These are phyloP conservation scores for Fusarium ambrosium DNA, from an alignment of 2,329 filamentous ascomycete species.

Conservation along the genomic window DNA sequence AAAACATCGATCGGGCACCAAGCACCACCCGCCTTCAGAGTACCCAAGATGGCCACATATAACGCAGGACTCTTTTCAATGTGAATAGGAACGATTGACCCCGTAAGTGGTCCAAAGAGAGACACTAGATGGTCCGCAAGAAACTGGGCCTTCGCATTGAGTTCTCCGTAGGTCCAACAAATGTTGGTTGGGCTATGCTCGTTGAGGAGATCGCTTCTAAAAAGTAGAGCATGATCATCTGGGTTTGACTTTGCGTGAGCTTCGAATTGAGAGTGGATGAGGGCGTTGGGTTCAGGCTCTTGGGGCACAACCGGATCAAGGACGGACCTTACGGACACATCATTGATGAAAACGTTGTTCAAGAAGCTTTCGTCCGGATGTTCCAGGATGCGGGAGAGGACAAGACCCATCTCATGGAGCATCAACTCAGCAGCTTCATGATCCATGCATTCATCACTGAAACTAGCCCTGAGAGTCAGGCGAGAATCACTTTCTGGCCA, in stretches of 20 bases:
- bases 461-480: constrained; percentile 4
- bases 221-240: constrained; percentile 2
- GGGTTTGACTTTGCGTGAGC: constrained; percentile 1
- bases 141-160: constrained; percentile 5
- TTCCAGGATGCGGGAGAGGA: background rate
- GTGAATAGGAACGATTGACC: constrained; percentile 52
- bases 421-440: constrained; percentile 9
- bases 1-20: constrained; percentile 58
- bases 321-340: background rate
- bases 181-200: background rate
- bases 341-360: background rate
- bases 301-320: background rate
- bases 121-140: constrained; percentile 1
- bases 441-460: constrained; percentile 2
- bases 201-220: background rate
- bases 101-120: constrained; percentile 3
- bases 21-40: constrained; percentile 57
- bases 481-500: constrained; percentile 7
- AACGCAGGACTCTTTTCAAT: constrained; percentile 55
- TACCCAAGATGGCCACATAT: constrained; percentile 57
- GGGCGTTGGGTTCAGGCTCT: background rate
- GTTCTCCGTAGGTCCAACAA: constrained; percentile 6
- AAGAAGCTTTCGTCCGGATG: background rate
- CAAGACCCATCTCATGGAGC: background rate
- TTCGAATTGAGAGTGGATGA: constrained; percentile 12